Conservation (phyloP, 345 rosid genomes). For the Viola odorata region DNA sequence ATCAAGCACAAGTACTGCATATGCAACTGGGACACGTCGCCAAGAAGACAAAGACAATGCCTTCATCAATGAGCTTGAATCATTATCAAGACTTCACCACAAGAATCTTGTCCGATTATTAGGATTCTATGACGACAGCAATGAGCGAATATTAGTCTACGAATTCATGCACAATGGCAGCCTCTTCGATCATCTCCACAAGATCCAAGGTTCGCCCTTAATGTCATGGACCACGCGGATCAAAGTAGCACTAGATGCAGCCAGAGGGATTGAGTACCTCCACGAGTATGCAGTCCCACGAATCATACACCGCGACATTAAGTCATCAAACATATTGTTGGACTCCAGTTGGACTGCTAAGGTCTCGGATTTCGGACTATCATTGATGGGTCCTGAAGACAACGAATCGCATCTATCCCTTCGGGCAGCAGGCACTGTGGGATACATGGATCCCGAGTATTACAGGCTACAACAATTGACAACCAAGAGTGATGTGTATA, state of each 20-base stretch:
- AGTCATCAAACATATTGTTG: conserved; percentile 67
- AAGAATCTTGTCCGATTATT: conserved; percentile 58
- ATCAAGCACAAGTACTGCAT: conserved; percentile 13
- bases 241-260: conserved; percentile 61
- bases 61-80: conserved; percentile 72
- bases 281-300: conserved; percentile 58
- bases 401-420: conserved; percentile 55
- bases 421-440: conserved; percentile 64
- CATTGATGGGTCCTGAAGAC: conserved; percentile 54
- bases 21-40: conserved; percentile 21
- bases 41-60: conserved; percentile 61
- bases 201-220: conserved; percentile 33
- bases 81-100: conserved; percentile 69
- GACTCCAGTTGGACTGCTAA: conserved; percentile 53
- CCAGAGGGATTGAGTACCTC: conserved; percentile 68
- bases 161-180: conserved; percentile 67
- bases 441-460: conserved; percentile 82
- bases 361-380: conserved; percentile 78
- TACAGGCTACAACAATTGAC: conserved; percentile 61
- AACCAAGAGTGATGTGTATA: conserved; percentile 65
- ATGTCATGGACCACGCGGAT: conserved; percentile 61
- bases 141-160: conserved; percentile 55
- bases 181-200: conserved; percentile 68
- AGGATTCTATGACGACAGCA: conserved; percentile 61
- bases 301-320: conserved; percentile 79